Evolutionary conservation across 495 filamentous ascomycete genomes (phyloP), one percentile per base, ranked within the genome.

Genomic region (Daldinia loculata): DNA sequence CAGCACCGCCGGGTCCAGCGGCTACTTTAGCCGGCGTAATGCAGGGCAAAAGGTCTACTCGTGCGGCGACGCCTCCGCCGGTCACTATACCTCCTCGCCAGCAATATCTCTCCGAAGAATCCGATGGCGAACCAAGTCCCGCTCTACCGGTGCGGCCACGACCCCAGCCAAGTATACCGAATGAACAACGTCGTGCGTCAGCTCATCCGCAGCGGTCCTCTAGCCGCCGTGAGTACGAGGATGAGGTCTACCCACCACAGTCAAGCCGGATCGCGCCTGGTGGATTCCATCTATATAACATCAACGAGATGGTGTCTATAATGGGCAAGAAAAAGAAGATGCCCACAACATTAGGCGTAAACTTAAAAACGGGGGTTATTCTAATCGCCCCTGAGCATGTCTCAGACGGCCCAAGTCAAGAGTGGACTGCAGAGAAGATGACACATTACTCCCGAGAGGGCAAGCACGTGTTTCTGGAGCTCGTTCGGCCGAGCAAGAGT

Each of bases 261-360:
- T 84, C 85, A 2, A 90, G 88, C 15, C 71, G 63, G 19, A 75
- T 74, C 17, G 70, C 71, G 36, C 91, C 90, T 4, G 92, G 91
- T 11, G 92, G 92, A 22, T 98, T 92, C 76, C 93, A 94, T 74
- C 85, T 98, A 74, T 98, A 97, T 80, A 97, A 95, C 74, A 92
- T 99, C 79, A 95, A 93, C 78, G 96, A 99, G 78, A 96, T 97
- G 89, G 89, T 97, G 2, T 93, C 93, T 30, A 88, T 93, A 15
- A 93, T 96, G 89, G 94, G 94, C 61, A 97, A 95, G 82, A 91
- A 92, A 75, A 97, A 97, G 84, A 99, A 99, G 82, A 93, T 97
- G 87, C 94, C 96, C 3, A 97, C 93, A 41, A 97, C 92, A 15
- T 79, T 99, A 56, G 95, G 95, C 9, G 88, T 99, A 71, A 97